Base-by-base conservation (phyloP, 2,329 filamentous ascomycete genomes). In the Cladosporium sphaerospermum region DNA sequence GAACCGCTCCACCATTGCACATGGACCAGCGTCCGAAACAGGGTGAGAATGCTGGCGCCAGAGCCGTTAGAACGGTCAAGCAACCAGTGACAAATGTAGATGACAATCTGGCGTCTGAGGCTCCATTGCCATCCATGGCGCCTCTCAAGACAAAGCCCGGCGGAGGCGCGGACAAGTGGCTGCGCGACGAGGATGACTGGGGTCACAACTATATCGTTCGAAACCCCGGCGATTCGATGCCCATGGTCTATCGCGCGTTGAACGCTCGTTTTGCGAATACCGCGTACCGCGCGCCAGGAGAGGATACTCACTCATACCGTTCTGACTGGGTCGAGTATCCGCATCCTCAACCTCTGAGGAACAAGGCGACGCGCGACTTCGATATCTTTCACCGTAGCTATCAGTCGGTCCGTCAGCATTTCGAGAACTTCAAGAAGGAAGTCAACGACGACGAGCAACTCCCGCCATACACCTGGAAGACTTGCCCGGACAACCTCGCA, bases 131-230 rank as follows among this genome's bases (percentile, higher is more conserved):
- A 28, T 5, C 23, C 23, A 28, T 28, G 23, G 5, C 23, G 23
- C 48, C 48, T 23, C 19, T 37, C 13, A 37, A 14, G 3, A 36
- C 14, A 6, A 44, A 44, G 18, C 31, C 8, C 6, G 48, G 48
- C 31, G 48, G 40, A 9, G 48, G 40, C n/a, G 48, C 48, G 4
- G 18, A 40, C 2, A 37, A 33, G 19, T 51, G 48, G 48, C 48
- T 51, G 3, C 18, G 16, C n/a, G 48, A 51, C 11, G 48, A 51
- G 32, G 48, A 51, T 13, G 33, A 44, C 18, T 32, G 42, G 4
- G 48, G 31, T 7, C 37, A 37, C 19, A 18, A 44, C 31, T 13
- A 36, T 13, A 31, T 51, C 33, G 14, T 37, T 16, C 16, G 14
- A 10, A 7, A 44, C 32, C 48, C 48, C 1, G 2, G 13, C 2